Base-by-base conservation (phyloP, 2,329 filamentous ascomycete species). In the Alternaria panax region DNA sequence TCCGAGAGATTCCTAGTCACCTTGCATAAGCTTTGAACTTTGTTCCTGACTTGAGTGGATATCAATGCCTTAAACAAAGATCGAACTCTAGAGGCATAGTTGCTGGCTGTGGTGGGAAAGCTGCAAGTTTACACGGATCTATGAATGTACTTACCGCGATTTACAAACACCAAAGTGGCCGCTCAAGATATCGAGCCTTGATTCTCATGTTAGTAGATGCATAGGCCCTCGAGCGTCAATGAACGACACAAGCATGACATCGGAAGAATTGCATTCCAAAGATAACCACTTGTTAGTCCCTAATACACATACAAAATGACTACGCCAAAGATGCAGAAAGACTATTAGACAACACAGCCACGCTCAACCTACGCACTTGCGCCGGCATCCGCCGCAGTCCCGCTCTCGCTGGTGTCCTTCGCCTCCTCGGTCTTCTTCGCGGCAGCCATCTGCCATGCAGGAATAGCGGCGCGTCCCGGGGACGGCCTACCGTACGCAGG, bases 361-460 rank as follows among this genome's bases (percentile, higher is more conserved):
- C 28, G 25, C n/a, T 12, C 22, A 18, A 52, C 22, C 54, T 73
- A 74, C 32, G 74, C 66, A 48, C 69, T 71, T 2, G 74, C 27
- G 51, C 63, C 69, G 12, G 72, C 75, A 42, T 79, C 75, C 5
- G 63, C 69, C 8, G 66, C 74, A 5, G 76, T 78, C 7, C 76
- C 77, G 54, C 75, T 79, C 64, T 75, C 76, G 40, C 70, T 75
- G 2, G 76, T 76, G 43, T 81, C 80, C 66, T 81, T 81, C 5
- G 78, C 75, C 45, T 75, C 75, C 54, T 83, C 80, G 24, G 76
- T 80, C 54, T 76, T 80, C 75, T 81, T 80, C 64, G 80, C 80
- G 32, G 81, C 81, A 0, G 83, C 83, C 76, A 85, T 77, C 69
- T 86, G 84, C 84, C 84, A 86, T 6, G 80, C 80, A 6, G 84